Conservation (phyloP, 2,329 filamentous ascomycete genomes). For the Chaetomiaceae sp. region DNA sequence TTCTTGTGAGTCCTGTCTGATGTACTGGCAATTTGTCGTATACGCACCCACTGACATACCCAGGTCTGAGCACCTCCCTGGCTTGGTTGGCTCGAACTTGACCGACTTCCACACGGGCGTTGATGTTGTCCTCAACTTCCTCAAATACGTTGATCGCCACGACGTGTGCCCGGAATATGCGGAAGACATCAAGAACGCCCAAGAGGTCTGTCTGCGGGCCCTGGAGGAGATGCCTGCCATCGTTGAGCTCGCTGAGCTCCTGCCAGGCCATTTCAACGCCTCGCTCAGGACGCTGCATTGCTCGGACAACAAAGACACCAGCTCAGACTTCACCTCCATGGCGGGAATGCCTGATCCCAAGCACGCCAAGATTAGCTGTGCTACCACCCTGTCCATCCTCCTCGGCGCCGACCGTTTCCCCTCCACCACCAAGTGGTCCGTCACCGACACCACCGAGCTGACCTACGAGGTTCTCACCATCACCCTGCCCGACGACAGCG, state of each 20-base stretch:
- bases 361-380: slow-evolving; percentile 40
- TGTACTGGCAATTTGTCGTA: background rate
- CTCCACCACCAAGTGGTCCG: slow-evolving; percentile 32
- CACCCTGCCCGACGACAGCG: slow-evolving; percentile 38
- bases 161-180: slow-evolving; percentile 79
- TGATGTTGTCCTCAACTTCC: slow-evolving; percentile 74
- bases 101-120: slow-evolving; percentile 55
- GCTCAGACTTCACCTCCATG: slow-evolving; percentile 21
- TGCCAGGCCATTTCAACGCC: slow-evolving; percentile 79
- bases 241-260: slow-evolving; percentile 41
- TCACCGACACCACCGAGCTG: slow-evolving; percentile 42
- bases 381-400: slow-evolving; percentile 41
- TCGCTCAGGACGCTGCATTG: slow-evolving; percentile 66
- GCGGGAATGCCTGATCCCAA: slow-evolving; percentile 36
- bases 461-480: slow-evolving; percentile 58
- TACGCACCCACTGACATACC: slow-evolving; percentile 1
- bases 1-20: slow-evolving; percentile 58
- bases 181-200: slow-evolving; percentile 60
- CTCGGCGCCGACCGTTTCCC: slow-evolving; percentile 23
- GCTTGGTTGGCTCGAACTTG: slow-evolving; percentile 51
- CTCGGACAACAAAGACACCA: slow-evolving; percentile 27
- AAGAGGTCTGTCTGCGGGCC: slow-evolving; percentile 61
- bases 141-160: slow-evolving; percentile 81
- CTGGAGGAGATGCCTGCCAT: slow-evolving; percentile 61
- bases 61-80: slow-evolving; percentile 53